Percentiles rank a stretch among this genome's conserved stretches.
phyloP scores from a whole-genome alignment of 768 basidiomycete genomes.

The Boletales sp. region DNA sequence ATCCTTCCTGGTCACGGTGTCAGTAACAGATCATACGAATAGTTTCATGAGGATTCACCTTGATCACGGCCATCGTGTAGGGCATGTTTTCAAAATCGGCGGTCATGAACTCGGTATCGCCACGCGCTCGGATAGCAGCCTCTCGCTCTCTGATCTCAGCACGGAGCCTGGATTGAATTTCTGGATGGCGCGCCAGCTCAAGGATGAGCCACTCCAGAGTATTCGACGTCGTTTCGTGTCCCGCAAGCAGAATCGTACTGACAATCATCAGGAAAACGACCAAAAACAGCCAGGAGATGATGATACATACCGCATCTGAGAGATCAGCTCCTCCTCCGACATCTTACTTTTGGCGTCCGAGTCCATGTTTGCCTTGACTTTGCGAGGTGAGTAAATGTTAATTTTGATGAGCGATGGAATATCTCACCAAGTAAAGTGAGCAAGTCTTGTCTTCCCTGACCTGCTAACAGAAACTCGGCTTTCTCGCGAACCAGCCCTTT shows the following conservation, averaged over 20 bases:
- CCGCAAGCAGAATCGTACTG: constrained; percentile 46
- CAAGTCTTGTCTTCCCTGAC: constrained; percentile 11
- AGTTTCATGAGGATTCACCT: neutral
- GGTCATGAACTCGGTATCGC: neutral
- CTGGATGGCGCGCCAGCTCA: constrained; percentile 55
- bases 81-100: constrained; percentile 44
- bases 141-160: constrained; percentile 12
- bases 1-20: constrained; percentile 21
- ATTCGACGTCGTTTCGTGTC: constrained; percentile 52
- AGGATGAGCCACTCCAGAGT: constrained; percentile 34
- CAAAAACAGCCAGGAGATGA: neutral
- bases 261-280: neutral
- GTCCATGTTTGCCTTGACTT: constrained; percentile 30
- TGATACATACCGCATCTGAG: constrained; percentile 13
- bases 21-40: neutral
- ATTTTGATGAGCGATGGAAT: neutral
- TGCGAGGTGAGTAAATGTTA: neutral
- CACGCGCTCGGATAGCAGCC: neutral
- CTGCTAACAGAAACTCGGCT: constrained; percentile 1
- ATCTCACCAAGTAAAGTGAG: constrained; percentile 37
- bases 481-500: constrained; percentile 7
- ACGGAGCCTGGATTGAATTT: constrained; percentile 58
- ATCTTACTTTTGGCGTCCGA: constrained; percentile 21
- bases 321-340: constrained; percentile 1
- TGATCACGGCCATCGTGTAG: constrained; percentile 35